phyloP scores from a whole-genome alignment of 768 basidiomycete species.

The Cystobasidium tubakii region DNA sequence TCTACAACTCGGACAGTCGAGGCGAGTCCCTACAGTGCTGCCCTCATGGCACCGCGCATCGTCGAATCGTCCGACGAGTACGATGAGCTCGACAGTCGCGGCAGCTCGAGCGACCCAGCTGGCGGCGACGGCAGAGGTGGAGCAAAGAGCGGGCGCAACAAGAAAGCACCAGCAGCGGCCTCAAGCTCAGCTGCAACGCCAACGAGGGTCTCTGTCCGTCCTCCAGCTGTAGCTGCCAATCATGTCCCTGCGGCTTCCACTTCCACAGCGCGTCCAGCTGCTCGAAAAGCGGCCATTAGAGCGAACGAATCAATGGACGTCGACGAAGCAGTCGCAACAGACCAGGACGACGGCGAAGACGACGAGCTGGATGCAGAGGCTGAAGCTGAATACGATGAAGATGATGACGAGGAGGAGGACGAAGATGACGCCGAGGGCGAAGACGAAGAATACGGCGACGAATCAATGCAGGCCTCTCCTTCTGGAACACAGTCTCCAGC shows the following conservation, averaged over 20 bases:
- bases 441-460: slow-evolving; percentile 25
- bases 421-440: slow-evolving; percentile 14
- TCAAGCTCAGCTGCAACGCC: background rate
- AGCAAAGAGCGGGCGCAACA: background rate
- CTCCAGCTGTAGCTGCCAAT: slow-evolving; percentile 4
- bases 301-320: slow-evolving; percentile 32
- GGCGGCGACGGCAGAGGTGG: background rate
- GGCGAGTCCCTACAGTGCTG: background rate
- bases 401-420: slow-evolving; percentile 2
- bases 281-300: slow-evolving; percentile 18
- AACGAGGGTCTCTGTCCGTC: background rate
- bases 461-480: slow-evolving; percentile 3
- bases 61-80: slow-evolving; percentile 21
- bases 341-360: slow-evolving; percentile 20
- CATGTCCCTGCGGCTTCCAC: background rate
- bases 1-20: no score
- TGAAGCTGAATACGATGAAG: slow-evolving; percentile 22
- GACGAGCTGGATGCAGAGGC: slow-evolving; percentile 18
- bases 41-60: slow-evolving; percentile 16
- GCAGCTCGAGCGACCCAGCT: background rate
- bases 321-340: slow-evolving; percentile 3
- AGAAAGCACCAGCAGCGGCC: background rate
- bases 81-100: slow-evolving; percentile 9
- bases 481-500: slow-evolving; percentile 9
- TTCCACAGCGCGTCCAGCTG: slow-evolving; percentile 1